Percentiles rank a stretch among this genome's conserved stretches.
phyloP scores from a whole-genome alignment of 495 filamentous ascomycete species.

The Oleoguttula mirabilis region DNA sequence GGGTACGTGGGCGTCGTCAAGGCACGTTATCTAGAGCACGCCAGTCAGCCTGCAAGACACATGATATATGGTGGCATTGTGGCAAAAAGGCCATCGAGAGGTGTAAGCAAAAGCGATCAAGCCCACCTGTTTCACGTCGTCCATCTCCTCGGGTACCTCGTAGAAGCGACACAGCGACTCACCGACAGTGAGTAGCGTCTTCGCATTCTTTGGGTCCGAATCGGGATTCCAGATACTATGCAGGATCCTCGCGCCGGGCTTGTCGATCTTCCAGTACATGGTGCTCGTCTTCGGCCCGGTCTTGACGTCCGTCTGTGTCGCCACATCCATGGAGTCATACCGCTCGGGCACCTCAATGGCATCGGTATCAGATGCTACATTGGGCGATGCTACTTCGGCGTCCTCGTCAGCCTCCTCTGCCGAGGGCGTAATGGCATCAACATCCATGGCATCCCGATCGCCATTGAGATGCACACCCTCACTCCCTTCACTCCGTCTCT shows the following conservation, averaged over 20 bases:
- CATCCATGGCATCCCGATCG: constrained; percentile 29
- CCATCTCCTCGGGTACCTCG: constrained; percentile 2
- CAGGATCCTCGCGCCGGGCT: constrained; percentile 5
- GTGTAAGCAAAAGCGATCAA: no score
- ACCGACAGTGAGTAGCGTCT: constrained; percentile 14
- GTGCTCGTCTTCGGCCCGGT: constrained; percentile 16
- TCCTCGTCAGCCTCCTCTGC: constrained; percentile 17
- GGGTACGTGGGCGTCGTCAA: constrained; percentile 6
- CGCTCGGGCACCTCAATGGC: constrained; percentile 5
- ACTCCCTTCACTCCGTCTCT: constrained; percentile 21
- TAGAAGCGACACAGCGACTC: constrained; percentile 17
- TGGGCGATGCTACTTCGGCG: constrained; percentile 25
- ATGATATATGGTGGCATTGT: no score
- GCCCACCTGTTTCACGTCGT: background rate
- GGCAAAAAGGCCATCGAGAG: no score
- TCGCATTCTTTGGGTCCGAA: background rate
- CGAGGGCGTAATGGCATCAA: constrained; percentile 22
- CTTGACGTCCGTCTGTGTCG: constrained; percentile 13
- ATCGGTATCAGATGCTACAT: constrained; percentile 7
- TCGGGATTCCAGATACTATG: constrained; percentile 13
- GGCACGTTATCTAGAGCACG: no score
- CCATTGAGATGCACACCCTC: constrained; percentile 18
- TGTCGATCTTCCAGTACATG: constrained; percentile 16
- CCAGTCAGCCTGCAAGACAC: no score
- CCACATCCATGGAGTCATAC: constrained; percentile 15